Conservation (phyloP, 345 rosid species). For the Microcos paniculata region DNA sequence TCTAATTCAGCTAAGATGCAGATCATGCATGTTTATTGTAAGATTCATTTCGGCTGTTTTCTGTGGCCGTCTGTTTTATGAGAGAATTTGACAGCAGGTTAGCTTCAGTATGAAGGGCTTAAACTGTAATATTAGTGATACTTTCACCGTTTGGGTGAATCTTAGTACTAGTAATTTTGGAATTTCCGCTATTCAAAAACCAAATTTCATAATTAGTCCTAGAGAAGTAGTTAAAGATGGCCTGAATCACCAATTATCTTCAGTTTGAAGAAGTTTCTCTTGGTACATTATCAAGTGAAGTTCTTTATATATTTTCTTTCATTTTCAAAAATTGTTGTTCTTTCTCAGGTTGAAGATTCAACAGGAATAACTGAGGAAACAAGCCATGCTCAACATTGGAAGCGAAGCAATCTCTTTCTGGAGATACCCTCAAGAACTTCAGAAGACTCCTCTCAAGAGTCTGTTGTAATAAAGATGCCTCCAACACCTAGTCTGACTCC, state of each 20-base stretch:
- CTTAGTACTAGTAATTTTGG: neutral
- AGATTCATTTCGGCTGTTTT: neutral
- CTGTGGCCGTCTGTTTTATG: neutral
- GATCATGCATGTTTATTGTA: neutral
- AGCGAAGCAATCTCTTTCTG: constrained; percentile 60
- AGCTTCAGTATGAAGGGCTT: neutral
- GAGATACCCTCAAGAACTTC: constrained; percentile 71
- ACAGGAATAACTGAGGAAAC: constrained; percentile 49
- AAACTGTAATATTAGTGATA: neutral
- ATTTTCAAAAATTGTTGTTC: neutral
- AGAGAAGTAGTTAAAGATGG: neutral
- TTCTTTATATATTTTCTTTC: too few species aligned
- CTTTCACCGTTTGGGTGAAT: neutral
- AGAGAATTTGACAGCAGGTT: neutral
- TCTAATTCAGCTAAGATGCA: neutral
- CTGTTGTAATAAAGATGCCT: constrained; percentile 60
- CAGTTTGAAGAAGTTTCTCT: neutral
- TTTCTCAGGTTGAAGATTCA: constrained; percentile 55
- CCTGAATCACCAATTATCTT: neutral
- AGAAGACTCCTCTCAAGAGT: constrained; percentile 46
- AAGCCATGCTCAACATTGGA: constrained; percentile 48
- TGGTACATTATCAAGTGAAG: neutral
- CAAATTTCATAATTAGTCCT: neutral
- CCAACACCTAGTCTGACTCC: constrained; percentile 80
- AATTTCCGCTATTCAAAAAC: too few species aligned